phyloP scores from a whole-genome alignment of 768 basidiomycete species.

The Xerocomus spinulosus region DNA sequence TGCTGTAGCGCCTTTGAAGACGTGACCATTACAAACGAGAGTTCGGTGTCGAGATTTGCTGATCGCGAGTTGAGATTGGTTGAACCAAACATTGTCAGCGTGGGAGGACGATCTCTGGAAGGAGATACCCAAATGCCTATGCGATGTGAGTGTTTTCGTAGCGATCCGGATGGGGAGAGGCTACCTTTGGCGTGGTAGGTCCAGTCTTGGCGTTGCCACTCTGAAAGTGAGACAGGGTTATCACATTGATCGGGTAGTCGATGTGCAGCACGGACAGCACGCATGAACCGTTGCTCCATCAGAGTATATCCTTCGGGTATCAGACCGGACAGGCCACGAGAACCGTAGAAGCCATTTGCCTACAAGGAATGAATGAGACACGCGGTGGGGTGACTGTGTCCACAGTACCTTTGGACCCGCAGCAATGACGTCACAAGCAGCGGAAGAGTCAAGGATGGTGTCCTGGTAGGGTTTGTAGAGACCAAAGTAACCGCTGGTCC shows the following conservation, averaged over 20 bases:
- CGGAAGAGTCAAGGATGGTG: constrained; percentile 54
- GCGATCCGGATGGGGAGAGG: neutral
- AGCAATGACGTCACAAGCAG: constrained; percentile 70
- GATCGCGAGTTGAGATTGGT: constrained; percentile 94
- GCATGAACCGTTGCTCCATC: constrained; percentile 81
- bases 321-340: constrained; percentile 82
- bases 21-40: constrained; percentile 81
- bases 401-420: constrained; percentile 78
- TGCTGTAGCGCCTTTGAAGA: constrained; percentile 49
- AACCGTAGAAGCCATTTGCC: constrained; percentile 96
- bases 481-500: constrained; percentile 96
- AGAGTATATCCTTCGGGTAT: constrained; percentile 95
- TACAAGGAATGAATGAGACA: constrained; percentile 29
- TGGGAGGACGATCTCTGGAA: constrained; percentile 43
- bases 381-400: neutral
- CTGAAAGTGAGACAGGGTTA: constrained; percentile 63
- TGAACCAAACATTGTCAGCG: constrained; percentile 85
- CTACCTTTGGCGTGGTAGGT: constrained; percentile 98
- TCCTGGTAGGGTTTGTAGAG: constrained; percentile 77
- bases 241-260: constrained; percentile 27
- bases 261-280: constrained; percentile 48
- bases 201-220: constrained; percentile 90
- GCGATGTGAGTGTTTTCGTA: neutral
- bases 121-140: constrained; percentile 85
- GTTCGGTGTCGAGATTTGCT: constrained; percentile 84